Evolutionary conservation across 148 eudicot genomes (phyloP), one percentile per base, ranked within the genome.

Genomic region (Drosera capensis): DNA sequence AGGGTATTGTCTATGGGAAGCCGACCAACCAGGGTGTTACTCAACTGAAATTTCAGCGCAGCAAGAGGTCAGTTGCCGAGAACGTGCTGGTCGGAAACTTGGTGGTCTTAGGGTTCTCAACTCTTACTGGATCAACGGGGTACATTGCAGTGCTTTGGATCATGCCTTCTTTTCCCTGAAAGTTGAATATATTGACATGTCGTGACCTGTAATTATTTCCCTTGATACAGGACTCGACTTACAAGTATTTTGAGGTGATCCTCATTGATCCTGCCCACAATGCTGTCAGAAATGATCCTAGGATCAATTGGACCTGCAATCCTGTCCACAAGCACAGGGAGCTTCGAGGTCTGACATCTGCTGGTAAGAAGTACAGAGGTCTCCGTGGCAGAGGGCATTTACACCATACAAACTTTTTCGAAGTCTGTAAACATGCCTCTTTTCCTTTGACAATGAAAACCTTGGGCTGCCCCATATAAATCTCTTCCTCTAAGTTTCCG

Each of bases 261-360:
- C 39, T 54, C 1, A 48, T 54, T 20, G 57, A 54, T 26, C 46
- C 48, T 26, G 57, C 57, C 25, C 57, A 54, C 22, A 54, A 43
- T 26, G 57, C 57, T 8, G 30, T 54, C 14, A 23, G 57, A 5
- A 54, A 54, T 30, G 47, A 42, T 48, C 57, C 57, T 16, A 54
- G 47, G 21, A 40, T 54, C 57, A 54, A 43, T 40, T 54, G 57
- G 57, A 54, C 43, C 48, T 54, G 57, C 37, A 54, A n/a, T n/a
- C n/a, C n/a, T n/a, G n/a, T n/a, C n/a, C n/a, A n/a, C n/a, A n/a
- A n/a, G n/a, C n/a, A n/a, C 41, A 14, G 39, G 49, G 57, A 54
- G 20, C 57, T 54, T 7, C 48, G 57, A 1, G 57, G 57, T 16
- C 57, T 54, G 48, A 54, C 57, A 6, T 54, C 57, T 25, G 57